phyloP scores from a whole-genome alignment of 495 filamentous ascomycete genomes.

The Neurospora sp. region DNA sequence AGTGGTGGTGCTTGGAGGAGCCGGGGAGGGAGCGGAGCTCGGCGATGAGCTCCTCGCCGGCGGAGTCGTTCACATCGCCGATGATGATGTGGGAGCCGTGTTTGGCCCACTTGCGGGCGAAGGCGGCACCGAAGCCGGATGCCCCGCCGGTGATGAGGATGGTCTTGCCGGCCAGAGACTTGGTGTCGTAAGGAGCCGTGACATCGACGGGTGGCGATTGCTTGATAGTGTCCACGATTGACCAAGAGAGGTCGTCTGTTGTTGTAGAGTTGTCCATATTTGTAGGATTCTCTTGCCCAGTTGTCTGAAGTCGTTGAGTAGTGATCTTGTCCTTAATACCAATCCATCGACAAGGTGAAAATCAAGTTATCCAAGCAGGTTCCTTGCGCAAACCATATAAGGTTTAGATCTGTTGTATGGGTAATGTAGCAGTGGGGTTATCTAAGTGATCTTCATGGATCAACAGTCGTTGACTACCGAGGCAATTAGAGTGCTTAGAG shows the following conservation, averaged over 20 bases:
- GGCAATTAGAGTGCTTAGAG: not conserved
- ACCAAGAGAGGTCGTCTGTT: slow-evolving; percentile 10
- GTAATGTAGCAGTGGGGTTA: not conserved
- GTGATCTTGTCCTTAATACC: not conserved
- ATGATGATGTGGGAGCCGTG: slow-evolving; percentile 37
- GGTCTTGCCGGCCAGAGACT: slow-evolving; percentile 31
- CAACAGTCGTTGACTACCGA: not conserved
- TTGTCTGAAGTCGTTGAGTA: not conserved
- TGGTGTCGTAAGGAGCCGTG: slow-evolving; percentile 24
- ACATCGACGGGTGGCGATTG: slow-evolving; percentile 29
- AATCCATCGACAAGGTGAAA: not conserved
- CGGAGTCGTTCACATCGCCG: slow-evolving; percentile 33
- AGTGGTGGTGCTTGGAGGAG: slow-evolving; percentile 30
- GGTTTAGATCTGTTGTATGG: not conserved
- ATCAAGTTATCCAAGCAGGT: not conserved
- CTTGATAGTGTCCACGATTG: slow-evolving; percentile 8
- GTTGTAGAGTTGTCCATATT: slow-evolving; percentile 4
- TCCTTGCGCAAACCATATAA: not conserved
- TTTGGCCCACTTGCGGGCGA: slow-evolving; percentile 31
- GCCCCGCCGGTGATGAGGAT: slow-evolving; percentile 44
- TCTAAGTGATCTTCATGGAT: not conserved
- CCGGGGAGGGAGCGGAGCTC: slow-evolving; percentile 24
- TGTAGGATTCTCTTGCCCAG: not conserved
- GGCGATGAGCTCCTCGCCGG: slow-evolving; percentile 26
- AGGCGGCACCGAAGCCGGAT: slow-evolving; percentile 42